Base-by-base conservation (phyloP, 164 flowering plant genomes). In the Sextonia rubra region DNA sequence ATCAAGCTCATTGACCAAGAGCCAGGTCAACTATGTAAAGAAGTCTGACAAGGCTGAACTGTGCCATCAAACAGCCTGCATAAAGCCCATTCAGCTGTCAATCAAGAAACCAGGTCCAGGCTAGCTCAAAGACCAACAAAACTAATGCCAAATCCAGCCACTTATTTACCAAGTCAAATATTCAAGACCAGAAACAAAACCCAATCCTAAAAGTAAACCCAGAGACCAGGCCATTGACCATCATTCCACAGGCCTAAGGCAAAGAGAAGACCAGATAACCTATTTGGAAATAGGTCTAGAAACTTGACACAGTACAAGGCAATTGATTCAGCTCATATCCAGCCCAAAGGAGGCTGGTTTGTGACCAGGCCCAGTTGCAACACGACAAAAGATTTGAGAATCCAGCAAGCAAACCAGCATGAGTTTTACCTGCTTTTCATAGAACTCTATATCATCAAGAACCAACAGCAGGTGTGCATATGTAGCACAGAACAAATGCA, bases 361-460 rank as follows among this genome's bases (percentile, higher is more conserved):
- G 26, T n/a, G 47, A 52, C 58, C 58, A 3, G 17, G 4, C n/a
- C 58, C 3, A 17, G 58, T 52, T 52, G 17, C 58, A 52, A 20
- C 4, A 20, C 4, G n/a, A 0, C 20, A 52, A 20, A 62, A 22
- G 20, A 62, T 29, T 47, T 48, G 26, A 52, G 30, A 63, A 68
- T 11, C 4, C 24, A 69, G 9, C 56, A 12, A 60, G 49, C 23
- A 73, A 71, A n/a, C n/a, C 47, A 48, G 27, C 25, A 71, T 47
- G 20, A 32, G 7, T 2, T 37, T 25, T 83, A 93, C 99, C 98
- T 95, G 98, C 73, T 91, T 95, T 74, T 95, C 98, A 78, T 93
- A 91, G 83, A 95, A 95, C 74, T 95, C 98, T 49, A 87, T 84
- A 83, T 95, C 99, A 85, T 95, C 99, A 75, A 95, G 97, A 76